Evolutionary conservation across 208 protist species (phyloP), one percentile per base, ranked within the genome.

Genomic region (Lotmaria passim): DNA sequence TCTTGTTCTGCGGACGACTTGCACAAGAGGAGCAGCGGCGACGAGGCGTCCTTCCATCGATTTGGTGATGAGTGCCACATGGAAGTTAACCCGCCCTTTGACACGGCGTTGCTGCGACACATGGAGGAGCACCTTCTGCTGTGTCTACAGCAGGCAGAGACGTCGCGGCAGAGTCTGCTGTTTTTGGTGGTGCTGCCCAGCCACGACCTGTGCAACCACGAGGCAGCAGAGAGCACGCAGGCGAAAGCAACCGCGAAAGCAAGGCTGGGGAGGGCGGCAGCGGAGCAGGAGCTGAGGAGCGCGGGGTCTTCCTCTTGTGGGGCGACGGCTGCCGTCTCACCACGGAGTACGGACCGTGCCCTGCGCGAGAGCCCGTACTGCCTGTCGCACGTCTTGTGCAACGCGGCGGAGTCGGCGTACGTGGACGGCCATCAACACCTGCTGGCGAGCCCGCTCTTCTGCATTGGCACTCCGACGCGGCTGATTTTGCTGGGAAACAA

Each of bases 31-130:
- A 26, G 17, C 33, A 15, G 7, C 12, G 53, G 30, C 11, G 33
- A 15, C 26, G 30, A 7, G 15, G 30, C 23, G 7, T 15, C 23
- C 3, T 5, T 15, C 31, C 23, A 11, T 36, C 21, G 44, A 0
- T 33, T 21, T 43, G 3, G 19, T 34, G 21, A 19, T 3, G 70
- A 53, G 11, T 76, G 71, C 19, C 83, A 85, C 39, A 87, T 85
- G 55, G 89, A 97, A 77, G 85, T 89, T 23, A 89, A 91, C 69
- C 93, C 93, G 26, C 93, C 93, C 6, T 97, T 91, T 68, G 87
- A 91, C 51, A 75, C 86, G 0, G 69, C 89, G 33, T 75, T 95
- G 36, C 73, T 97, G 55, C 57, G 78, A 14, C 69, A 79, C 23
- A 84, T 91, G 73, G 69, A 74, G 56, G 60, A 60, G 36, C 67